These are phyloP conservation scores for Trametes sanguinea DNA, from an alignment of 768 basidiomycete genomes.

Conservation along the genomic window DNA sequence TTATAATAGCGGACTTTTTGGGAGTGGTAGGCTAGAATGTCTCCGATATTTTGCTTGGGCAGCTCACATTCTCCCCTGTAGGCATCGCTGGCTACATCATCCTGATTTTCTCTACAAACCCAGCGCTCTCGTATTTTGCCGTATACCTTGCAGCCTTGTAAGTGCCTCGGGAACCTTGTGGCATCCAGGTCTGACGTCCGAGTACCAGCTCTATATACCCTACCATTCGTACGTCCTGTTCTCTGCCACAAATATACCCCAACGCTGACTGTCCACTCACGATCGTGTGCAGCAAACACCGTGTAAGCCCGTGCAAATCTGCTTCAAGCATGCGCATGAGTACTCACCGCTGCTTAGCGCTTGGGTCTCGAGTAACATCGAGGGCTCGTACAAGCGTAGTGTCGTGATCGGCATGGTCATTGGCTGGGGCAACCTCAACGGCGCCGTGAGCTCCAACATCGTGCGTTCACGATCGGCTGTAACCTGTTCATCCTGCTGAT, in stretches of 20 bases:
- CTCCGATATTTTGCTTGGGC: background rate
- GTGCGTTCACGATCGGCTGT: conserved; percentile 40
- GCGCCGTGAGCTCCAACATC: conserved; percentile 66
- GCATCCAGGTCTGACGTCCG: background rate
- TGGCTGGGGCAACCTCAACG: conserved; percentile 69
- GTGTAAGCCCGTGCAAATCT: conserved; percentile 40
- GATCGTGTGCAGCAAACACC: conserved; percentile 36
- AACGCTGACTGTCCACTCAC: too few species aligned
- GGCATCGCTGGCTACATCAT: conserved; percentile 67
- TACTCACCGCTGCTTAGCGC: conserved; percentile 40
- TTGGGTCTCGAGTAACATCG: conserved; percentile 73
- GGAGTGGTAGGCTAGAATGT: conserved; percentile 30
- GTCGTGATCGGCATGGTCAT: conserved; percentile 72
- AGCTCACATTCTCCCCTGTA: conserved; percentile 12
- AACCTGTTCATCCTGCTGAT: background rate
- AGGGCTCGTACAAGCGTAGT: conserved; percentile 74
- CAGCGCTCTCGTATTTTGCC: conserved; percentile 70
- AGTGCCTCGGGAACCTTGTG: conserved; percentile 29
- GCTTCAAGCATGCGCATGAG: conserved; percentile 17
- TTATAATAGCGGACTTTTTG: conserved; percentile 30
- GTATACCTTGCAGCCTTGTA: conserved; percentile 71
- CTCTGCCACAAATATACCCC: too few species aligned
- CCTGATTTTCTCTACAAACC: conserved; percentile 56
- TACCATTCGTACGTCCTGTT: conserved; percentile 40
- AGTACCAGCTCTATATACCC: conserved; percentile 47